Percentiles rank a stretch among this genome's conserved stretches.
Conservation (phyloP, 371 early-diverging fungal genomes). For the Lichtheimia ramosa region DNA sequence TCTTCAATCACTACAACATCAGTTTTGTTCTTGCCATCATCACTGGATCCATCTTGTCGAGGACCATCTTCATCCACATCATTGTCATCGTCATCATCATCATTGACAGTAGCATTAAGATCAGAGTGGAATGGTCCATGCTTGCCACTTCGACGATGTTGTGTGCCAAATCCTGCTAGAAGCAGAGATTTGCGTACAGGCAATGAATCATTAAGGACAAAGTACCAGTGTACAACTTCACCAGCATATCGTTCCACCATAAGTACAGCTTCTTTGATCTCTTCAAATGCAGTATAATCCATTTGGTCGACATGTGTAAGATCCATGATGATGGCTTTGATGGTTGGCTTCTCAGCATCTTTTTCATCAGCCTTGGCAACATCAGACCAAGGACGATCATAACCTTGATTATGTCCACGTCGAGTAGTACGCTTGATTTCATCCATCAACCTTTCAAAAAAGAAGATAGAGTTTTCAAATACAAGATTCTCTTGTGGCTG, state of each 20-base stretch:
- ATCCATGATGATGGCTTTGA: slow-evolving; percentile 79
- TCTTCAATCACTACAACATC: not conserved
- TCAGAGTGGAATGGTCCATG: slow-evolving; percentile 25
- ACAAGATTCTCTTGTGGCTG: slow-evolving; percentile 68
- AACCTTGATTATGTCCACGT: slow-evolving; percentile 33
- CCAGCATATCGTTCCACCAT: slow-evolving; percentile 42
- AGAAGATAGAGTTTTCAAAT: slow-evolving; percentile 69
- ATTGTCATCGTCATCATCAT: slow-evolving; percentile 23
- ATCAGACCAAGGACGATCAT: slow-evolving; percentile 51
- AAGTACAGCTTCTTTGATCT: slow-evolving; percentile 49
- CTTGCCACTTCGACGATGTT: slow-evolving; percentile 6
- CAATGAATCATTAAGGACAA: slow-evolving; percentile 24
- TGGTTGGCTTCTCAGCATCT: slow-evolving; percentile 30
- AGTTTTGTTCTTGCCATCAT: slow-evolving; percentile 9
- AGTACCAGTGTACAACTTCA: slow-evolving; percentile 32
- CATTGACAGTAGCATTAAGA: slow-evolving; percentile 14
- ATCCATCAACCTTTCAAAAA: slow-evolving; percentile 45
- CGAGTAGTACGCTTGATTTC: slow-evolving; percentile 37
- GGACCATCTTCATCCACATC: slow-evolving; percentile 22
- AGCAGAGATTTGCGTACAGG: slow-evolving; percentile 29
- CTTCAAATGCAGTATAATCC: slow-evolving; percentile 80
- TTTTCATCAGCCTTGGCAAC: slow-evolving; percentile 14
- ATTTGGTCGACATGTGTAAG: slow-evolving; percentile 76
- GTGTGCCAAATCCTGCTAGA: slow-evolving; percentile 37
- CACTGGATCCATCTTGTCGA: not conserved